Conservation (phyloP, 495 filamentous ascomycete genomes). For the Pyrenula massariospora region DNA sequence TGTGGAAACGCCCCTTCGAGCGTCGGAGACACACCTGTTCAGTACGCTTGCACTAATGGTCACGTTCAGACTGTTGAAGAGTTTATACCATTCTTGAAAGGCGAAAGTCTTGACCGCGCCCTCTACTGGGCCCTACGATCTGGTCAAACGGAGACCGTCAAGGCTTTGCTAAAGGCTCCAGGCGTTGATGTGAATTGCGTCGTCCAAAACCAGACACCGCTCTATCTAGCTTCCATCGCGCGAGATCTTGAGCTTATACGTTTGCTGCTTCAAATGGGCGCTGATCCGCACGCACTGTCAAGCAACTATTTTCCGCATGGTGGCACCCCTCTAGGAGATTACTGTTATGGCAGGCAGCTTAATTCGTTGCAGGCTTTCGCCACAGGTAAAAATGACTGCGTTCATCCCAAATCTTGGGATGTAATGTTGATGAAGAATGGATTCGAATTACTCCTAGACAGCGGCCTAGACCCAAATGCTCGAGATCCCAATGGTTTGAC, state of each 20-base stretch:
- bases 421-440: background rate
- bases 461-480: background rate
- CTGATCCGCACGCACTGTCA: slow-evolving; percentile 10
- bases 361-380: background rate
- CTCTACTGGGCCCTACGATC: slow-evolving; percentile 8
- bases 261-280: slow-evolving; percentile 11
- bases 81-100: slow-evolving; percentile 9
- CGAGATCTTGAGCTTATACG: slow-evolving; percentile 7
- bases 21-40: slow-evolving; percentile 10
- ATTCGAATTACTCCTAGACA: background rate
- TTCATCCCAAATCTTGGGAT: too few species aligned
- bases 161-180: slow-evolving; percentile 7
- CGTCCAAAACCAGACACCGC: slow-evolving; percentile 1
- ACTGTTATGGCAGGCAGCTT: background rate
- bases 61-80: slow-evolving; percentile 6
- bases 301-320: background rate
- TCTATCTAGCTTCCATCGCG: slow-evolving; percentile 9
- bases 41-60: slow-evolving; percentile 10
- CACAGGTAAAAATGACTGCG: background rate
- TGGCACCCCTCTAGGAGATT: background rate
- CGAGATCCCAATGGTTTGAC: background rate
- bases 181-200: slow-evolving; percentile 8
- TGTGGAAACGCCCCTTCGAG: slow-evolving; percentile 10
- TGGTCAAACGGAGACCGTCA: slow-evolving; percentile 4
- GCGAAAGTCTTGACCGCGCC: background rate